Conservation (phyloP, 176 grass and related monocot species). For the Lolium perenne region DNA sequence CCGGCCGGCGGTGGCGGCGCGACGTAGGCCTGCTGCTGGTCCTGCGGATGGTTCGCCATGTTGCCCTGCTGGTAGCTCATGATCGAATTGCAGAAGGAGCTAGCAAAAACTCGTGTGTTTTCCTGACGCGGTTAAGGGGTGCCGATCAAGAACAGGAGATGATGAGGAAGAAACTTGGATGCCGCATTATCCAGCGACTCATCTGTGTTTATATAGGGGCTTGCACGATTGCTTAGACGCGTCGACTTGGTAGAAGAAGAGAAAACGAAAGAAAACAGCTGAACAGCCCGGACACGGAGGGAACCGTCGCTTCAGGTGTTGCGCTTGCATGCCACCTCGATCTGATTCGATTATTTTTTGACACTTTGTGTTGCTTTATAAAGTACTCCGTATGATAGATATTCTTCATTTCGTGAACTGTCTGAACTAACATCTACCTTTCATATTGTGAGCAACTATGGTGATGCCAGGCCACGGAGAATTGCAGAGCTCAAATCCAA, state of each 20-base stretch:
- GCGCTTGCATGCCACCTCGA: not conserved
- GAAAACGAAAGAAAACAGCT: not conserved
- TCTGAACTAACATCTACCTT: not conserved
- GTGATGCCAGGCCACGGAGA: slow-evolving; percentile 78
- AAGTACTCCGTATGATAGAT: not conserved
- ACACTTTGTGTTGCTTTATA: no score
- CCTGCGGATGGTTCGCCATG: no score
- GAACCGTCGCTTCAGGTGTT: not conserved
- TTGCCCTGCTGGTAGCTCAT: no score
- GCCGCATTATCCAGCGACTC: no score
- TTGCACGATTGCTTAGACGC: slow-evolving; percentile 4
- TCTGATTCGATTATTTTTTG: not conserved
- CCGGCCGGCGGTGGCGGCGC: no score
- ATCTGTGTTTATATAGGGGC: not conserved
- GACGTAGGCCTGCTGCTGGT: no score
- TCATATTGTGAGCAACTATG: slow-evolving; percentile 82
- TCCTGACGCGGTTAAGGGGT: not conserved
- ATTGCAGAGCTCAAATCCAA: slow-evolving; percentile 69
- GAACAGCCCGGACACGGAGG: not conserved
- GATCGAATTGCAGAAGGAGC: no score
- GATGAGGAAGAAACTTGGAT: not conserved
- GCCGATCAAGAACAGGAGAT: not conserved
- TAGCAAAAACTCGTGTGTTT: not conserved
- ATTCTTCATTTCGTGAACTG: not conserved
- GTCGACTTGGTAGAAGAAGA: not conserved